Evolutionary conservation across 306 rosid species (phyloP), one percentile per base, ranked within the genome.

Genomic region (Albizia julibrissin): DNA sequence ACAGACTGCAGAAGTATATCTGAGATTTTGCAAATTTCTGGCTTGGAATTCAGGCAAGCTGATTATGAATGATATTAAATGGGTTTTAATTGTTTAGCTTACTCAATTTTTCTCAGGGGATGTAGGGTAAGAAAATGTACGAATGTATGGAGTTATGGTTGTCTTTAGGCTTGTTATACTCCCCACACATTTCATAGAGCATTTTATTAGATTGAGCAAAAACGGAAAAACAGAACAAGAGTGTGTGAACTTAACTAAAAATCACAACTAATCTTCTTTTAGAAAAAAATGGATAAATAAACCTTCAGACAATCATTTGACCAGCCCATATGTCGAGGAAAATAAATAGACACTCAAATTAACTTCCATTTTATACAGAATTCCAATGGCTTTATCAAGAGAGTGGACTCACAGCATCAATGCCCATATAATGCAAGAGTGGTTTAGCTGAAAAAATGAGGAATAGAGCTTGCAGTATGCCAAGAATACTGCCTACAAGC

Each of bases 381-480:
- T 56, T 76, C 15, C 19, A 27, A 21, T 49, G 16, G 72, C 31
- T 29, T 56, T 44, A 29, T 69, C 24, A 18, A 22, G 33, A 64
- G 72, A 82, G 54, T 54, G 67, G 69, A 90, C 95, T 84, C 84
- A 92, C 98, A 70, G 90, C 85, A 76, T 76, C 9, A 31, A 94
- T 72, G 44, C 97, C 98, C 98, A 92, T 94, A 72, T 90, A 94
- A 74, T 83, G 88, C 78, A 94, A 80, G 39, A 94, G 47, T n/a
- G 97, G 92, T 65, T 82, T 92, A 70, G 96, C 93, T 14, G 87
- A 80, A 47, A 86, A 85, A 79, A 94, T 91, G 83, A 94, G 90
- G 81, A 90, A 89, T 29, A 91, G 68, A 76, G 97, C 72, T 76
- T 94, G 97, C 13, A 94, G 40, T 18, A 92, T 82, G 33, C 98